Evolutionary conservation across 495 filamentous ascomycete genomes (phyloP).

Genomic region (Rostrohypoxylon terebratum): DNA sequence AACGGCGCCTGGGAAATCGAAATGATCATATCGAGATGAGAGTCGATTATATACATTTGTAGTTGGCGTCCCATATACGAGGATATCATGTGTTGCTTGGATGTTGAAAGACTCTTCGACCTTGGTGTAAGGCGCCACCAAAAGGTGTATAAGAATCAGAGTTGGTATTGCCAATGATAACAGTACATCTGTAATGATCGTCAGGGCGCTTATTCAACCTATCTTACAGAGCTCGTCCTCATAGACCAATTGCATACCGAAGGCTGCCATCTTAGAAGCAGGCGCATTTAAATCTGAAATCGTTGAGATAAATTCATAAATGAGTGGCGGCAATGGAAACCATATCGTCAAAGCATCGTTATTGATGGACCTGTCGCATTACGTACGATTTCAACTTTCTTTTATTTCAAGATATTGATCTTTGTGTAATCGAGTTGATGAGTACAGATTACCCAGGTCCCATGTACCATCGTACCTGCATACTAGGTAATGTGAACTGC

Average conservation of each 20-base stretch:
- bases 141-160: constrained; percentile 79
- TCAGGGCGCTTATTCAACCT: constrained; percentile 19
- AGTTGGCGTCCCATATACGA: constrained; percentile 79
- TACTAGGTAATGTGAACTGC: neutral
- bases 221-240: neutral
- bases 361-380: constrained; percentile 30
- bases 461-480: neutral
- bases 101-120: constrained; percentile 99
- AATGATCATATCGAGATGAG: constrained; percentile 82
- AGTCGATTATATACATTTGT: constrained; percentile 63
- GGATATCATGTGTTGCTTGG: constrained; percentile 91
- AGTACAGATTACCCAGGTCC: constrained; percentile 1
- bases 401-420: constrained; percentile 10
- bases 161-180: constrained; percentile 69
- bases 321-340: neutral
- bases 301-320: neutral
- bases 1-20: constrained; percentile 89
- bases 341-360: constrained; percentile 7
- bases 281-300: neutral
- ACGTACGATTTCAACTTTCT: constrained; percentile 4
- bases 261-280: constrained; percentile 32
- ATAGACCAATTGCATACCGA: constrained; percentile 31
- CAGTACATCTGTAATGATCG: constrained; percentile 58
- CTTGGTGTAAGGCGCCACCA: constrained; percentile 91
- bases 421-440: constrained; percentile 2